A percentile compares a stretch with the other conserved stretches of the same genome.
phyloP scores from a whole-genome alignment of 495 filamentous ascomycete species.

The Aspergillus cavernicola region DNA sequence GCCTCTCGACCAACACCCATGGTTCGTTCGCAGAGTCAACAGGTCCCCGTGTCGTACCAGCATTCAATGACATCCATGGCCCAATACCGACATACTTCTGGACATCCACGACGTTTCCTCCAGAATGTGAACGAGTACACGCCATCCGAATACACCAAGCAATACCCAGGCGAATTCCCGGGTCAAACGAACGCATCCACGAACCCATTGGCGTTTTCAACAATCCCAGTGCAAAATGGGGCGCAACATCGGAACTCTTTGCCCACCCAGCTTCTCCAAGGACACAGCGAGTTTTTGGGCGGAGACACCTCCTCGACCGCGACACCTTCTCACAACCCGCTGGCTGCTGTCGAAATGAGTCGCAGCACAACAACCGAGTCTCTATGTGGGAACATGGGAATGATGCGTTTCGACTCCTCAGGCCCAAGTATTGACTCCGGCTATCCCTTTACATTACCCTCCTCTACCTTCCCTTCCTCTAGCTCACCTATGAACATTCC shows the following conservation, averaged over 20 bases:
- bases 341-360: constrained; percentile 39
- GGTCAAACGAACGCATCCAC: constrained; percentile 25
- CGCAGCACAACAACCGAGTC: constrained; percentile 43
- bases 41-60: constrained; percentile 37
- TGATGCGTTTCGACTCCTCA: constrained; percentile 41
- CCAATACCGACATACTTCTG: constrained; percentile 35
- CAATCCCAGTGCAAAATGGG: constrained; percentile 28
- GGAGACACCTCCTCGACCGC: constrained; percentile 16
- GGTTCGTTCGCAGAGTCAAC: constrained; percentile 45
- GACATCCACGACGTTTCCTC: constrained; percentile 28
- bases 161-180: constrained; percentile 30
- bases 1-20: constrained; percentile 34
- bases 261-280: constrained; percentile 12
- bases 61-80: constrained; percentile 25
- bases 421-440: constrained; percentile 32
- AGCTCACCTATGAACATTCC: constrained; percentile 30
- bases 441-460: constrained; percentile 28
- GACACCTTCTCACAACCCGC: constrained; percentile 17
- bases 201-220: constrained; percentile 29
- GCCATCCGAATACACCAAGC: constrained; percentile 40
- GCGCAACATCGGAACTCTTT: constrained; percentile 20
- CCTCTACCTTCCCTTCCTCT: constrained; percentile 35
- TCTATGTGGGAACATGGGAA: constrained; percentile 41
- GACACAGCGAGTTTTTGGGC: constrained; percentile 14
- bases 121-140: constrained; percentile 43